Evolutionary conservation across 345 rosid genomes (phyloP), one percentile per base, ranked within the genome.

Genomic region (Arabis hirsuta): DNA sequence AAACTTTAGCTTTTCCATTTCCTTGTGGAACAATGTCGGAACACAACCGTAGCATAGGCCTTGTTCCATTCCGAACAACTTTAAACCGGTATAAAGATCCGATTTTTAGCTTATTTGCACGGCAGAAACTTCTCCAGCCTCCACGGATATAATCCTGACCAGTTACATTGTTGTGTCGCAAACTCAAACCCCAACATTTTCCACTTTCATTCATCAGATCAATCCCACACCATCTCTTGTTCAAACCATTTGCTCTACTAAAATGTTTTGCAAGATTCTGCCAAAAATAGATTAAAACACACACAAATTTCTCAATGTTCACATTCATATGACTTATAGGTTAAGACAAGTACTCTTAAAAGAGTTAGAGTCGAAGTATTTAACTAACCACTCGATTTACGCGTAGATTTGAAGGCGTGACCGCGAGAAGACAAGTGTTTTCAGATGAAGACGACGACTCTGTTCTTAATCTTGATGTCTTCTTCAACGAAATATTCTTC

Each of bases 71-170:
- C 20, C 6, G 26, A 27, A 70, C 51, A 47, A 59, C 20, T 26
- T 59, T 42, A 12, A 70, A 60, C 34, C 29, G 27, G 51, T 47
- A 48, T 19, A 0, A 34, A 4, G 5, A 34, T 26, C 67, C 67
- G 29, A 41, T 3, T 46, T 47, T 11, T 2, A 57, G 58, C 50
- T 16, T 4, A 60, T 70, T 70, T 13, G 7, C 41, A 12, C 0
- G 66, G 12, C 66, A 70, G 50, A 58, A 70, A 38, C 38, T 48
- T 38, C 29, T 58, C 74, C 74, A 70, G 39, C 20, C 39, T 34
- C 73, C 39, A 22, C 12, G 2, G 12, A 69, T 58, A 26, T 0
- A 58, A 10, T 2, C 50, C 65, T 57, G 56, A 26, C 48, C 41
- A 58, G 39, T 58, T 2, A 3, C 0, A n/a, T 10, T 58, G 56